Percentiles rank a stretch among this genome's conserved stretches.
These are phyloP conservation scores for Plasmodium relictum DNA, from an alignment of 169 alveolate genomes.

Conservation along the genomic window DNA sequence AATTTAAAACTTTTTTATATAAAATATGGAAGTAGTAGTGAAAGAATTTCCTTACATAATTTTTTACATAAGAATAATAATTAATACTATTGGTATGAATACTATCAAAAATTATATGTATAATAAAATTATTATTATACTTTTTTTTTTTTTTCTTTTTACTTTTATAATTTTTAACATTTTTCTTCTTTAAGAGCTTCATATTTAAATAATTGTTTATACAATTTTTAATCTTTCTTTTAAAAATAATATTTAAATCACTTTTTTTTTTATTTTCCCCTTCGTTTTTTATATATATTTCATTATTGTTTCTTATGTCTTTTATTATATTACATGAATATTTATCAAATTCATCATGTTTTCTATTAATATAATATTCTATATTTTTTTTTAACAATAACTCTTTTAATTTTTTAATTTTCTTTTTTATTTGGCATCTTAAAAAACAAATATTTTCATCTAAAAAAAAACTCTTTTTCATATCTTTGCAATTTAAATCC, in stretches of 20 bases:
- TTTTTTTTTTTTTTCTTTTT: conserved; percentile 1
- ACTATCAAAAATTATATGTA: neutral
- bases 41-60: conserved; percentile 13
- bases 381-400: conserved; percentile 19
- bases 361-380: neutral
- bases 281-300: neutral
- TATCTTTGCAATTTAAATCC: neutral
- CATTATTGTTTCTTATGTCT: neutral
- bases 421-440: conserved; percentile 15
- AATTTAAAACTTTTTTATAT: conserved; percentile 31
- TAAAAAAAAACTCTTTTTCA: neutral
- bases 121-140: conserved; percentile 4
- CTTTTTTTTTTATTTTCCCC: neutral
- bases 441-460: conserved; percentile 8
- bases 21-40: conserved; percentile 12
- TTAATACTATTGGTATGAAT: neutral
- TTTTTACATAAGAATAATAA: conserved; percentile 12
- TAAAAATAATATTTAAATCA: neutral
- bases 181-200: neutral
- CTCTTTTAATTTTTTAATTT: conserved; percentile 23
- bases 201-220: conserved; percentile 15
- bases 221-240: neutral
- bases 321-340: neutral
- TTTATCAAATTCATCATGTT: conserved; percentile 1
- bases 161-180: neutral